These are phyloP conservation scores for Rhynchosporium secalis DNA, from an alignment of 2,329 filamentous ascomycete genomes.

Conservation along the genomic window DNA sequence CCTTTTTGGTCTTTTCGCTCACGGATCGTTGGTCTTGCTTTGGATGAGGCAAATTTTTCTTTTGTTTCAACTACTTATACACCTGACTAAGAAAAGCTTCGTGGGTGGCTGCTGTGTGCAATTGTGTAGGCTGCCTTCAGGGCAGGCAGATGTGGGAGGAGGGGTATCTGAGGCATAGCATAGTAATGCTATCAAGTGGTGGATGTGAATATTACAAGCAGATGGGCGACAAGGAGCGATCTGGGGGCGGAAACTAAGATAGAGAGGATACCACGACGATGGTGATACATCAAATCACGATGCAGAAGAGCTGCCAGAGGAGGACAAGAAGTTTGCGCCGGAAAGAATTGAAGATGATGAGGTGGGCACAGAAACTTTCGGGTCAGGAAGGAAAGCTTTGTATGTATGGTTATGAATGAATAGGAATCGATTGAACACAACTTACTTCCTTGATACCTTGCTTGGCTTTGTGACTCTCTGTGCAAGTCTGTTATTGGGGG, in stretches of 20 bases:
- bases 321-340: too few relatives aligned
- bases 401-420: slow-evolving; percentile 27
- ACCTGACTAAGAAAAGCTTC: neutral
- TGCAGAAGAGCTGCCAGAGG: neutral
- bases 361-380: neutral
- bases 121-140: neutral
- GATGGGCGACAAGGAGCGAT: neutral
- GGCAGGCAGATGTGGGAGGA: neutral
- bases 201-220: neutral
- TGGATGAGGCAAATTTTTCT: neutral
- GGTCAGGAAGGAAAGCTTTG: slow-evolving; percentile 2
- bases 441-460: neutral
- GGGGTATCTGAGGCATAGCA: neutral
- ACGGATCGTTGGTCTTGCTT: neutral
- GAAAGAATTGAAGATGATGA: neutral
- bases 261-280: slow-evolving; percentile 9
- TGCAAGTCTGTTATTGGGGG: neutral
- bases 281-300: neutral
- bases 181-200: neutral
- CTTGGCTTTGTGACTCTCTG: neutral
- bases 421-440: slow-evolving; percentile 2
- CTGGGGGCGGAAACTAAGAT: neutral
- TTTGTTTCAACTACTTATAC: neutral
- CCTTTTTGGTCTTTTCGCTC: neutral
- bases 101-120: neutral